phyloP scores from a whole-genome alignment of 148 eudicot genomes.

The Chenopodium album region DNA sequence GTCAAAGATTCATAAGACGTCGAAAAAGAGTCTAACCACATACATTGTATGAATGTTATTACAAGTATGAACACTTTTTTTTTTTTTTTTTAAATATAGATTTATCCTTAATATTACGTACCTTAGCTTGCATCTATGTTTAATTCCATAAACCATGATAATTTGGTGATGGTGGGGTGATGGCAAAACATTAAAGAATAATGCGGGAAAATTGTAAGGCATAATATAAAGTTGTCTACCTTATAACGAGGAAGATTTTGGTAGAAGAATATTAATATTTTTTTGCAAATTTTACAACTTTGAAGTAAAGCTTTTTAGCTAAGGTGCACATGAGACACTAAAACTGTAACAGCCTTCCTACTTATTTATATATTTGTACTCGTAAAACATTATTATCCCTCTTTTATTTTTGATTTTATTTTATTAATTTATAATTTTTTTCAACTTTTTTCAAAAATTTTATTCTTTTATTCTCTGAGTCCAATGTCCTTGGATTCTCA shows the following conservation, averaged over 20 bases:
- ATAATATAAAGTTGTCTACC: conserved; percentile 15
- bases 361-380: background rate
- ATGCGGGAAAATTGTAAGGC: conserved; percentile 3
- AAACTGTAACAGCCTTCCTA: conserved; percentile 31
- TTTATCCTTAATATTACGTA: too few species aligned
- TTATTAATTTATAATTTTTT: background rate
- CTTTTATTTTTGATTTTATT: background rate
- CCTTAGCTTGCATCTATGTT: too few species aligned
- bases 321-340: conserved; percentile 27
- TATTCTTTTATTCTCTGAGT: conserved; percentile 37
- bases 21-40: too few species aligned
- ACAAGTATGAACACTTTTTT: too few species aligned
- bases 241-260: conserved; percentile 20
- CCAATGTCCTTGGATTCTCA: conserved; percentile 53
- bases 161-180: background rate
- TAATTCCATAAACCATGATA: background rate
- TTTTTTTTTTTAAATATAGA: too few species aligned
- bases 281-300: background rate
- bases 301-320: conserved; percentile 19
- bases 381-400: conserved; percentile 3
- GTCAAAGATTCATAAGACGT: too few species aligned
- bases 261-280: background rate
- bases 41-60: too few species aligned
- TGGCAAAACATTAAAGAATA: background rate
- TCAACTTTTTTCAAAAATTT: background rate